These are phyloP conservation scores for Dendrobium catenatum DNA, from an alignment of 106 monocot genomes.

Conservation along the genomic window DNA sequence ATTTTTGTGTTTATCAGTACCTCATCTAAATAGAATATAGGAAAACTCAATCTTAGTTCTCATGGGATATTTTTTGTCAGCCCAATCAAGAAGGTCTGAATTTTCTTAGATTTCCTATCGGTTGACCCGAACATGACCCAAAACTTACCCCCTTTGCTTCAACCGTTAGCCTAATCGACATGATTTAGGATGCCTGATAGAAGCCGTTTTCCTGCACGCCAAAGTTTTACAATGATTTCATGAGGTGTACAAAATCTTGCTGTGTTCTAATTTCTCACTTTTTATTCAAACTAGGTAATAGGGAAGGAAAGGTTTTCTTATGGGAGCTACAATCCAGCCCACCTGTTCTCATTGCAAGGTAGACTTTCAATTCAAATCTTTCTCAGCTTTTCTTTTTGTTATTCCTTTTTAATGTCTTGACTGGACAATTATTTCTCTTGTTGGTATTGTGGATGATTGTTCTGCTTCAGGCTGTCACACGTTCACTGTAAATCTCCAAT, in stretches of 20 bases:
- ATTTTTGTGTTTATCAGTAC: too few species aligned
- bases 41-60: too few species aligned
- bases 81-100: too few species aligned
- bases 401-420: neutral
- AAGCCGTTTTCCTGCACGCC: neutral
- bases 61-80: too few species aligned
- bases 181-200: neutral
- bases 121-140: too few species aligned
- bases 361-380: neutral
- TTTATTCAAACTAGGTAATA: conserved; percentile 44
- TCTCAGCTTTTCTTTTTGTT: neutral
- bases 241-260: neutral
- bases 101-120: too few species aligned
- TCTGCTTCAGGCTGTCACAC: conserved; percentile 59
- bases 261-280: neutral
- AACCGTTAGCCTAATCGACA: neutral
- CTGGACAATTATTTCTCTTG: neutral
- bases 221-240: neutral
- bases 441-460: neutral
- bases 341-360: conserved; percentile 79
- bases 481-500: conserved; percentile 85
- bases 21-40: too few species aligned
- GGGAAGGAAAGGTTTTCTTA: conserved; percentile 84
- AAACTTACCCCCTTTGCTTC: neutral
- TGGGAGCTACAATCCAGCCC: conserved; percentile 91